These are phyloP conservation scores for Kitagawia praeruptora DNA, from an alignment of 129 eudicot species.

Conservation along the genomic window DNA sequence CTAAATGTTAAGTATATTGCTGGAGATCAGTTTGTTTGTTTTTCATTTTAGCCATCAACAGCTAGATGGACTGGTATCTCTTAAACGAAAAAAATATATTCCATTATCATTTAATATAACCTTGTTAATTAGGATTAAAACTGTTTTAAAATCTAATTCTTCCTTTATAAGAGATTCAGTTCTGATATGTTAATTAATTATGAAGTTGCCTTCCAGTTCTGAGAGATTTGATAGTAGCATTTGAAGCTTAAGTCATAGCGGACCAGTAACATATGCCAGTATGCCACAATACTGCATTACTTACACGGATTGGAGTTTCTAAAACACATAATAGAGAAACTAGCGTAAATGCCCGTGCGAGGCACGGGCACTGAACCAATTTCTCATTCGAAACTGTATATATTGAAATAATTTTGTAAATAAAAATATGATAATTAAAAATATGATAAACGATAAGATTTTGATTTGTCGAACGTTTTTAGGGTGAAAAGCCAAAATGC, in stretches of 20 bases:
- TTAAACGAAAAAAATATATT: neutral
- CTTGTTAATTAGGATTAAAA: neutral
- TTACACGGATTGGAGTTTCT: no score
- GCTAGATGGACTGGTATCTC: neutral
- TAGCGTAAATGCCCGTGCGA: no score
- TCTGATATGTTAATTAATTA: neutral
- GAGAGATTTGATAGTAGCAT: neutral
- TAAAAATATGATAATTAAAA: no score
- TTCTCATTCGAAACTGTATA: no score
- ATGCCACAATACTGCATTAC: neutral
- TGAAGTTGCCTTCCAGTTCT: neutral
- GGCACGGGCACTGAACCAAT: no score
- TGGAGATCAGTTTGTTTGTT: neutral
- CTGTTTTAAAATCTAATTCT: neutral
- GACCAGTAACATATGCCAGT: no score
- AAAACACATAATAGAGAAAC: no score
- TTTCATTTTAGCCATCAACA: neutral
- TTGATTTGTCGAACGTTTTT: no score
- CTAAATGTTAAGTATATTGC: neutral
- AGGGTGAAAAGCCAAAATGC: no score
- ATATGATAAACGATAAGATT: no score
- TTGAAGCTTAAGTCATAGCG: neutral
- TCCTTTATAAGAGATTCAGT: neutral
- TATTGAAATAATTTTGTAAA: no score
- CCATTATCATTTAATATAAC: neutral